phyloP scores from a whole-genome alignment of 176 grass and related monocot genomes.

The Phoenix dactylifera region DNA sequence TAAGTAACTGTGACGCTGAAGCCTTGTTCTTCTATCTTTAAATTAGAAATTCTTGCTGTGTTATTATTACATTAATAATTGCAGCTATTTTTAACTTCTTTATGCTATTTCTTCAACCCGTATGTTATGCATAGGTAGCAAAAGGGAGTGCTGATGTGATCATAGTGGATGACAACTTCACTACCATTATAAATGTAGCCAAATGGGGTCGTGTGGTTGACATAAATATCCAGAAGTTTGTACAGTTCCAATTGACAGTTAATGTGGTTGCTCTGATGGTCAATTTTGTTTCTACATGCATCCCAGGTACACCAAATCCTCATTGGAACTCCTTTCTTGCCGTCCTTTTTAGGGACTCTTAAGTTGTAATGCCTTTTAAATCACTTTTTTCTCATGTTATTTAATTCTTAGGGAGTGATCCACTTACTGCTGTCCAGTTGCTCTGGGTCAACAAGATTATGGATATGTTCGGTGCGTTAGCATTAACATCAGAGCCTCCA shows the following conservation, averaged over 20 bases:
- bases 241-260: conserved; percentile 92
- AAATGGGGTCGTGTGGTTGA: conserved; percentile 93
- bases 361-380: no score
- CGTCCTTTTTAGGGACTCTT: no score
- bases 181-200: conserved; percentile 76
- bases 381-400: no score
- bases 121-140: conserved; percentile 49
- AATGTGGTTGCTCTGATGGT: conserved; percentile 83
- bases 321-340: neutral
- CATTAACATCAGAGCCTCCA: conserved; percentile 77
- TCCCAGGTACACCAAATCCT: conserved; percentile 43
- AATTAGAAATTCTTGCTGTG: no score
- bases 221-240: conserved; percentile 97
- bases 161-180: conserved; percentile 91
- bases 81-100: no score
- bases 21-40: no score
- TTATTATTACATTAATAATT: no score
- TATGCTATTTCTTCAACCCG: no score
- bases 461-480: conserved; percentile 83
- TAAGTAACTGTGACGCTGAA: no score
- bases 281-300: conserved; percentile 77
- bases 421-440: conserved; percentile 77
- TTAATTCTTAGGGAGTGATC: conserved; percentile 52
- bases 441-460: conserved; percentile 97
- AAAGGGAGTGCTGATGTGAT: conserved; percentile 97